phyloP scores from a whole-genome alignment of 148 eudicot genomes.

The Polygonum maritimum region DNA sequence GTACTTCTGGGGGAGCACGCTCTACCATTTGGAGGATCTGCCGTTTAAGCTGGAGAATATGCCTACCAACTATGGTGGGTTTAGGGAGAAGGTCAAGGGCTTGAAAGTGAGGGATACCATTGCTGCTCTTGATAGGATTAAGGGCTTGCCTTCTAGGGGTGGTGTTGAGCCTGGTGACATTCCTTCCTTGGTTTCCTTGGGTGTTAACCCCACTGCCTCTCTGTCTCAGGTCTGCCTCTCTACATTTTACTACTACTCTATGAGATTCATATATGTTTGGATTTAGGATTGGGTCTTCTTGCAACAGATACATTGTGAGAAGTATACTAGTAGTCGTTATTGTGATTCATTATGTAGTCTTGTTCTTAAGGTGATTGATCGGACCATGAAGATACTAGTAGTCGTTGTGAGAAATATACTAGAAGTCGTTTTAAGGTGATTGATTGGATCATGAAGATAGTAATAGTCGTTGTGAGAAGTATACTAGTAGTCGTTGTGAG shows the following conservation, averaged over 20 bases:
- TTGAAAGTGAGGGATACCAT: slow-evolving; percentile 76
- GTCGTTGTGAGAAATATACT: no score
- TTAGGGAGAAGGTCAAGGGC: slow-evolving; percentile 77
- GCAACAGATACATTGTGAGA: not conserved
- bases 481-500: no score
- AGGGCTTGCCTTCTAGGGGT: slow-evolving; percentile 69
- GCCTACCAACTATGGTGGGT: slow-evolving; percentile 91
- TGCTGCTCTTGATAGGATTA: slow-evolving; percentile 66
- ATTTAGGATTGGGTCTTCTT: not conserved
- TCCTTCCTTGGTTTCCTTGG: slow-evolving; percentile 79
- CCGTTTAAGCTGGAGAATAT: slow-evolving; percentile 71
- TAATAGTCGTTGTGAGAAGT: no score
- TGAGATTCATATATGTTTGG: not conserved
- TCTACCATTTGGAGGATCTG: slow-evolving; percentile 93
- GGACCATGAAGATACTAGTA: no score
- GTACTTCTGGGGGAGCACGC: slow-evolving; percentile 97
- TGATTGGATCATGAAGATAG: no score
- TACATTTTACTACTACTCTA: not conserved
- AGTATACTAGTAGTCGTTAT: not conserved
- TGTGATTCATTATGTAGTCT: no score
- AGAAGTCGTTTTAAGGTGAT: no score
- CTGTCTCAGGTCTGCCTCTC: slow-evolving; percentile 53
- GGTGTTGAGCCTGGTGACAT: slow-evolving; percentile 83
- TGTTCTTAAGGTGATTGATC: no score
- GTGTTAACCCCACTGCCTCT: slow-evolving; percentile 62